Percentiles rank a stretch among this genome's conserved stretches.
Evolutionary conservation across 352 stramenopile genomes (phyloP).

Genomic region (Discostella stelligera): DNA sequence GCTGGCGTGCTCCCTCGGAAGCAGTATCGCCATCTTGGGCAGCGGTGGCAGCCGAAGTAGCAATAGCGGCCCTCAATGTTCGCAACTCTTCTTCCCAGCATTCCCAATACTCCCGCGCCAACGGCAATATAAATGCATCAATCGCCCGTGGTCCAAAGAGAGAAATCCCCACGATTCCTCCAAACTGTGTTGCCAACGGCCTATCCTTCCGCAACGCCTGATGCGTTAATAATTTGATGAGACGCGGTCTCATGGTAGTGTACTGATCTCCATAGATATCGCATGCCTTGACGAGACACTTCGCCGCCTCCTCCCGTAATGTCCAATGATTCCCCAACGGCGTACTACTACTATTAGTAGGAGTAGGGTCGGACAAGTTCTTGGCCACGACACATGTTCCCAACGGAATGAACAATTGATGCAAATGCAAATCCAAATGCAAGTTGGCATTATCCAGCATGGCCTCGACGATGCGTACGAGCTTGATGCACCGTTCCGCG

Average conservation of each 20-base stretch:
- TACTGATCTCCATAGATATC: slow-evolving; percentile 87
- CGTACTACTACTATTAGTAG: slow-evolving; percentile 46
- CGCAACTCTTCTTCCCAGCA: slow-evolving; percentile 85
- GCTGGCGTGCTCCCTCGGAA: not conserved
- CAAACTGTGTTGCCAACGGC: slow-evolving; percentile 89
- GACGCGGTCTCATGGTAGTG: slow-evolving; percentile 87
- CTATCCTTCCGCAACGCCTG: slow-evolving; percentile 49
- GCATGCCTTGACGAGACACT: slow-evolving; percentile 70
- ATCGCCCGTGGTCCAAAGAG: slow-evolving; percentile 90
- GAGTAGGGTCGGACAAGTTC: slow-evolving; percentile 85
- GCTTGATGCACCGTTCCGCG: slow-evolving; percentile 63
- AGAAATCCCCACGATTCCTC: slow-evolving; percentile 89
- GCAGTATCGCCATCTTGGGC: not conserved
- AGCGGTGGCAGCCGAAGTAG: not conserved
- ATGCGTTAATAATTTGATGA: slow-evolving; percentile 87
- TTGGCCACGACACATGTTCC: slow-evolving; percentile 90
- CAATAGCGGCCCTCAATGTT: slow-evolving; percentile 37
- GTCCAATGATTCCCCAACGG: slow-evolving; percentile 85
- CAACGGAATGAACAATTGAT: slow-evolving; percentile 91
- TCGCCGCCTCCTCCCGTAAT: slow-evolving; percentile 82
- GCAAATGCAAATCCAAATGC: slow-evolving; percentile 90
- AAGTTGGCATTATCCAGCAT: slow-evolving; percentile 89
- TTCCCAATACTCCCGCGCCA: slow-evolving; percentile 87
- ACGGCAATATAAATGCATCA: slow-evolving; percentile 90
- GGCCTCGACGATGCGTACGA: slow-evolving; percentile 88